Evolutionary conservation across 805 yeast species (phyloP).

Genomic region (Teunomyces cretensis): DNA sequence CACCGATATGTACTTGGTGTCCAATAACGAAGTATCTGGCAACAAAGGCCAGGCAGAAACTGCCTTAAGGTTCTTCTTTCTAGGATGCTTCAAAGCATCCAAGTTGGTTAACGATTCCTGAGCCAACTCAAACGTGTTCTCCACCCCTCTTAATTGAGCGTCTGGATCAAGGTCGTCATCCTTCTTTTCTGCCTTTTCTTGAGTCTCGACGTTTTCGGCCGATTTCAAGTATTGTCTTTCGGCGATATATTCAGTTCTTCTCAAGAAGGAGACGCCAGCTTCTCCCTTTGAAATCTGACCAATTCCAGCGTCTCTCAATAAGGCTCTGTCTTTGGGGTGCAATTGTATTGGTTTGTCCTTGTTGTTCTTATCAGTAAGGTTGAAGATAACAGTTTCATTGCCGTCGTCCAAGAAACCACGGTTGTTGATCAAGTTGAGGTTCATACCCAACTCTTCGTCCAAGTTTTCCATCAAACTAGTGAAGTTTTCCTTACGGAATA

Average conservation of each 20-base stretch:
- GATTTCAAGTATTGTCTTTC: slow-evolving; percentile 44
- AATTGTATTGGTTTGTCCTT: slow-evolving; percentile 41
- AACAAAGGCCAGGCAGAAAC: slow-evolving; percentile 75
- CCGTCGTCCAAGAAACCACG: slow-evolving; percentile 67
- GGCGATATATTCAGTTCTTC: slow-evolving; percentile 92
- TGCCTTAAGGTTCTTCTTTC: slow-evolving; percentile 68
- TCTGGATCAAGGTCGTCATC: slow-evolving; percentile 50
- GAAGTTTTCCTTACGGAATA: slow-evolving; percentile 74
- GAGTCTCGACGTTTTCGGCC: slow-evolving; percentile 19
- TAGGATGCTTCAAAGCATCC: slow-evolving; percentile 67
- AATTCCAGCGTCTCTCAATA: slow-evolving; percentile 77
- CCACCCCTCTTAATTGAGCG: slow-evolving; percentile 66
- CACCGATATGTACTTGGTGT: slow-evolving; percentile 65
- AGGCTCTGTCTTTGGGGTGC: slow-evolving; percentile 73
- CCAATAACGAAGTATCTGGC: slow-evolving; percentile 92
- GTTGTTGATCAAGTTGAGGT: slow-evolving; percentile 64
- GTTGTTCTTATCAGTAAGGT: slow-evolving; percentile 22
- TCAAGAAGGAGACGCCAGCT: slow-evolving; percentile 72
- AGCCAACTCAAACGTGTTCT: slow-evolving; percentile 70
- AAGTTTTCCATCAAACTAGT: slow-evolving; percentile 55
- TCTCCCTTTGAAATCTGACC: slow-evolving; percentile 41
- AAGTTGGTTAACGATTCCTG: slow-evolving; percentile 43
- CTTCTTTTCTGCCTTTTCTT: slow-evolving; percentile 25
- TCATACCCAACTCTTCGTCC: slow-evolving; percentile 71
- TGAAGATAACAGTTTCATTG: slow-evolving; percentile 45